phyloP scores from a whole-genome alignment of 192 early-diverging fungal species.

The Cetraspora pellucida region DNA sequence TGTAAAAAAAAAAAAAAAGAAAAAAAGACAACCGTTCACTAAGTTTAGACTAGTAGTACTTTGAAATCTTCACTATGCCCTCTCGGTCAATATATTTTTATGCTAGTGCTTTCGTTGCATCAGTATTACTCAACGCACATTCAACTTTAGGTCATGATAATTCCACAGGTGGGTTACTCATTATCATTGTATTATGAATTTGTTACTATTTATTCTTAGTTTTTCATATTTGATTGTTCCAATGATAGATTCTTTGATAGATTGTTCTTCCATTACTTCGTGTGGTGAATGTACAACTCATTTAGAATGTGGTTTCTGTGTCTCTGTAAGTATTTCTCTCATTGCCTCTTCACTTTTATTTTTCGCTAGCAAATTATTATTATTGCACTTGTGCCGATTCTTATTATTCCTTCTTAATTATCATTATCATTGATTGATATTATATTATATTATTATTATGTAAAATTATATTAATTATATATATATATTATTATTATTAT shows the following conservation, averaged over 20 bases:
- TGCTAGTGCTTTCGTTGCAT: slow-evolving; percentile 1
- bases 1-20: background rate
- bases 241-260: slow-evolving; percentile 3
- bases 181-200: background rate
- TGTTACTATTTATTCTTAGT: background rate
- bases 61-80: background rate
- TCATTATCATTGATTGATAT: no score
- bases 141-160: background rate
- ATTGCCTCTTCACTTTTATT: background rate
- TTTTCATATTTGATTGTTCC: background rate
- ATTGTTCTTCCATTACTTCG: background rate
- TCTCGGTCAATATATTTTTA: background rate
- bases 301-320: slow-evolving; percentile 33
- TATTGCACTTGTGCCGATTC: no score
- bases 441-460: no score
- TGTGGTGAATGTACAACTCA: slow-evolving; percentile 30
- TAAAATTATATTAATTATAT: no score
- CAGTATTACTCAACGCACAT: background rate
- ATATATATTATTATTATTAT: no score
- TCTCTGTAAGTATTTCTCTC: background rate
- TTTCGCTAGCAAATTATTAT: background rate
- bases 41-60: no score
- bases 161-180: slow-evolving; percentile 8
- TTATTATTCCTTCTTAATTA: no score
- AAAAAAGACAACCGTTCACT: background rate